Base-by-base conservation (phyloP, 2,329 filamentous ascomycete genomes). In the Xylaria digitata region DNA sequence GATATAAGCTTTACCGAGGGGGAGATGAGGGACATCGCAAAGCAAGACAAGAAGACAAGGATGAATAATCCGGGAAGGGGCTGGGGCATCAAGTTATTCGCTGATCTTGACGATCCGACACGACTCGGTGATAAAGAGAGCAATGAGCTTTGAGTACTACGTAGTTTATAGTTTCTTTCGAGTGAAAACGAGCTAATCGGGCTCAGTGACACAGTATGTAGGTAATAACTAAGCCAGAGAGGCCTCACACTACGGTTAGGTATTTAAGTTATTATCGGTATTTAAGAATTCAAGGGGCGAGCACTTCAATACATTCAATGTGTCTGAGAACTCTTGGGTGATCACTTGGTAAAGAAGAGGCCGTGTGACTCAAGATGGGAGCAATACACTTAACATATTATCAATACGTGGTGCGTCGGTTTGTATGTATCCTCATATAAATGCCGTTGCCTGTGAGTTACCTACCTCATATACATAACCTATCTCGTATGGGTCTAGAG, bases 1-100 rank as follows among this genome's bases (percentile, higher is more conserved):
- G 82, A 89, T 3, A 79, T 83, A 57, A 69, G 65, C 8, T 77
- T 84, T 65, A 76, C 76, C 6, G 70, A 76, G 6, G 76, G 77
- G 32, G 81, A 86, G 72, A 69, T 82, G 46, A 60, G 68, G 11
- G 72, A 76, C 6, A 76, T 82, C 65, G 60, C 70, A 0, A 63
- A 68, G 53, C 70, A 72, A 26, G 74, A 76, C 46, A 76, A 76
- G 67, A 81, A 77, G 71, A 65, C 72, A 9, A 75, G 80, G 7
- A 74, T 82, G 56, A 80, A 76, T 19, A 75, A 82, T 64, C 82
- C 82, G 0, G 76, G 78, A 0, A 74, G 74, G 63, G 57, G 62
- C 2, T 83, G 81, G 82, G 80, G 80, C 0, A 71, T 81, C 6
- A 72, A 77, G 43, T 50, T 82, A 6, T 82, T 82, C 56, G 74